Conservation (phyloP, 2,329 filamentous ascomycete genomes). For the Acrocalymma vagum region DNA sequence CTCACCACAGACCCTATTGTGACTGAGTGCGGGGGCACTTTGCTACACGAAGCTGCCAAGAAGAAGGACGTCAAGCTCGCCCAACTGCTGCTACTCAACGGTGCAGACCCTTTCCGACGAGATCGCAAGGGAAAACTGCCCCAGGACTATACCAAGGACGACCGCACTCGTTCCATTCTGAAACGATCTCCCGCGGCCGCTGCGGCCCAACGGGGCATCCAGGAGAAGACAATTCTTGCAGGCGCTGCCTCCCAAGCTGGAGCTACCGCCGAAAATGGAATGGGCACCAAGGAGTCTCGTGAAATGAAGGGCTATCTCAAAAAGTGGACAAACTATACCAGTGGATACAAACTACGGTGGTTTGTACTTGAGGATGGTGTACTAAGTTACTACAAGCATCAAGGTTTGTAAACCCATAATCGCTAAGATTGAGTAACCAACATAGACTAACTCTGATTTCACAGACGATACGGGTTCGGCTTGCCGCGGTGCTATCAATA, state of each 20-base stretch:
- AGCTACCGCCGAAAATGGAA: slow-evolving; percentile 64
- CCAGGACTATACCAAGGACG: slow-evolving; percentile 96
- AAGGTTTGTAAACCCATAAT: slow-evolving; percentile 57
- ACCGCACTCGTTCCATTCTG: slow-evolving; percentile 84
- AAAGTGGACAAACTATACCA: slow-evolving; percentile 99
- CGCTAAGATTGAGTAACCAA: neutral
- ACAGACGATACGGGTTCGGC: slow-evolving; percentile 91
- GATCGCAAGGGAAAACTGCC: slow-evolving; percentile 95
- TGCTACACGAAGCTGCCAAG: slow-evolving; percentile 92
- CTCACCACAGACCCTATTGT: slow-evolving; percentile 83
- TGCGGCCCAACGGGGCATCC: slow-evolving; percentile 91
- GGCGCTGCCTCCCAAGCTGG: slow-evolving; percentile 68
- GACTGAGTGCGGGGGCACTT: slow-evolving; percentile 83
- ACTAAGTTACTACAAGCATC: slow-evolving; percentile 98
- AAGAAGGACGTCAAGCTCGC: slow-evolving; percentile 88
- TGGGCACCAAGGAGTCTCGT: slow-evolving; percentile 83
- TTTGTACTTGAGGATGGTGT: slow-evolving; percentile 98
- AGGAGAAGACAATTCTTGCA: slow-evolving; percentile 95
- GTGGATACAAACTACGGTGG: slow-evolving; percentile 95
- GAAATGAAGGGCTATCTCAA: slow-evolving; percentile 99
- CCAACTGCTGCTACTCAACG: slow-evolving; percentile 88
- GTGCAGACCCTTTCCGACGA: slow-evolving; percentile 92
- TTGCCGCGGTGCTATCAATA: slow-evolving; percentile 97
- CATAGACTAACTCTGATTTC: slow-evolving; percentile 18
- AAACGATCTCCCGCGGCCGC: slow-evolving; percentile 95